Evolutionary conservation across 1,284 basidiomycete species (phyloP), one percentile per base, ranked within the genome.

Genomic region (Rhodotorula sp.): DNA sequence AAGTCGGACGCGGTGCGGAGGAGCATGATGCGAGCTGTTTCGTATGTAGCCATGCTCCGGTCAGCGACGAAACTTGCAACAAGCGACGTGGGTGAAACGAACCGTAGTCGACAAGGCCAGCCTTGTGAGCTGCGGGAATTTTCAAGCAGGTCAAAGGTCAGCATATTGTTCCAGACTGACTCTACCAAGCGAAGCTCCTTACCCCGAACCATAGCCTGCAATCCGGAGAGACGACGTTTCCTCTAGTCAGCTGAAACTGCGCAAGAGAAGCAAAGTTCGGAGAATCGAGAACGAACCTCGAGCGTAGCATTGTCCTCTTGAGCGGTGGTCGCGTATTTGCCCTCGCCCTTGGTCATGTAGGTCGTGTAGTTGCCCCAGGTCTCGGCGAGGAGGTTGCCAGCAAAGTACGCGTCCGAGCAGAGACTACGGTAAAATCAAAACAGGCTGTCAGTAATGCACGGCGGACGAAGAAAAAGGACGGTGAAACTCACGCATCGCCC

Each of bases 221-320:
- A 42, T 42, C 10, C 37, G 14, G 37, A 42, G 37, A 42, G 37
- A 42, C 37, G 37, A 42, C 37, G 14, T 12, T 42, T 12, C 14
- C 37, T 42, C 37, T n/a, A 42, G 37, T 42, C 37, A 42, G 8
- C 37, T 10, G 37, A 12, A 42, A 42, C 7, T 33, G 37, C 10
- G 37, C 37, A 33, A 5, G 33, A 7, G 37, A 42, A 42, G 37
- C 37, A 42, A 42, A 42, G 37, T 42, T 12, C 37, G 37, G 37
- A 42, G 10, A 10, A 10, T 42, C 37, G 8, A 42, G 37, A 42
- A 42, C 37, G 37, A 12, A 42, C 37, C 64, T 83, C 83, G 46
- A 85, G 82, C 33, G 80, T 81, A 24, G 82, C 84, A 72, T 84
- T 85, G 78, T 85, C 85, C 76, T 86, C 85, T 33, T 85, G 83